Evolutionary conservation across 495 filamentous ascomycete species (phyloP), one percentile per base, ranked within the genome.

Genomic region (Xylaria cubensis): DNA sequence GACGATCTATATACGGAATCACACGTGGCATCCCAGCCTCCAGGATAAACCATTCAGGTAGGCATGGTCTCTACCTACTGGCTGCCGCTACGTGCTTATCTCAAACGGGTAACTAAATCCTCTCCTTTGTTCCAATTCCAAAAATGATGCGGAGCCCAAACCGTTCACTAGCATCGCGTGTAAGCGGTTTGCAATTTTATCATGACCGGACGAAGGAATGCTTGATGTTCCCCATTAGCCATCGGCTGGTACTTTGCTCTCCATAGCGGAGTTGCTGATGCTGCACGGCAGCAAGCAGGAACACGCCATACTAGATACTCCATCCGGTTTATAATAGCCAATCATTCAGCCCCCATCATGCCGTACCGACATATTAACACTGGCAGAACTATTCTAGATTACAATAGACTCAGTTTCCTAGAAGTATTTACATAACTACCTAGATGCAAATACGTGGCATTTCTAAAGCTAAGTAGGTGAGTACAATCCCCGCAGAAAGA

Each of bases 1-100:
- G 24, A 53, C 6, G 21, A 53, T 53, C 50, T 56, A 56, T 56
- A 56, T 56, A 56, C 53, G 12, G 53, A 56, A 56, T 56, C 53
- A 56, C 53, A 56, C 53, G 53, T 56, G 53, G 58, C 58, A 62
- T 62, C 58, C 58, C 58, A 41, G 58, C 58, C n/a, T n/a, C 39
- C 58, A 21, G 19, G 10, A 24, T 32, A 32, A 29, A 56, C 6
- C 53, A 32, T 17, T 29, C 15, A 3, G 51, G 6, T 56, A 17
- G 10, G 51, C 13, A 32, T 4, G 9, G 24, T 56, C 26, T 55
- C 10, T 53, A 51, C 51, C 21, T 55, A 55, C 51, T 26, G 24
- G 21, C 50, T 53, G 12, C n/a, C 10, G 51, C 24, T 26, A 10
- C 50, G 51, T 55, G 51, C 21, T 55, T 55, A 55, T 29, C 51